Evolutionary conservation across 2,329 filamentous ascomycete species (phyloP), one percentile per base, ranked within the genome.

Genomic region (Pyrenochaeta sp.): DNA sequence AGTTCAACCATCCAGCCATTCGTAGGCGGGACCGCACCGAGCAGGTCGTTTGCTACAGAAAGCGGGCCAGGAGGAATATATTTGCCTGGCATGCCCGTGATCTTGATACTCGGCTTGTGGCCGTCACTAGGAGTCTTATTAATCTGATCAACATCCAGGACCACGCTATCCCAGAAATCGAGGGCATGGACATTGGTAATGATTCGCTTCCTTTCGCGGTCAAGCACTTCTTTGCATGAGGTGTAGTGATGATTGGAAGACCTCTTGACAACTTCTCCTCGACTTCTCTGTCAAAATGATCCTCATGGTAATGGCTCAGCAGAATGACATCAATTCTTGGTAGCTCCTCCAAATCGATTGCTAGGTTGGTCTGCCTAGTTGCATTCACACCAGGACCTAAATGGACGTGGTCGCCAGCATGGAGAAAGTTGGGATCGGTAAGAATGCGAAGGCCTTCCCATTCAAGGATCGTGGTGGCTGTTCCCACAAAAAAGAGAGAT

Each of bases 1-100:
- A 89, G 73, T 68, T 89, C 86, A 3, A 89, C 56, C 75, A 89
- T 83, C 85, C 86, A 89, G 29, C 87, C 86, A 64, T 88, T 89
- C 1, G 83, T 87, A 2, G 86, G 87, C 4, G 87, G 87, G 3
- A 88, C 81, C 1, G 81, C 82, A 18, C 73, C 63, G n/a, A 82
- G 74, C 7, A 81, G 41, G 23, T 83, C 77, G 63, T 84, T 85
- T 14, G 74, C 78, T 12, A 76, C 69, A 15, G 77, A 61, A 2
- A 82, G 64, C 1, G 75, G 77, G 1, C 77, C 65, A 17, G 75
- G 71, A 0, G 82, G 80, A 4, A 89, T 81, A 66, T 89, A 87
- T 64, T 88, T 87, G 1, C 85, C 87, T 0, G 87, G 87, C 82
- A 85, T 87, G 2, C 78, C 86, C 0, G 84, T 87, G 17, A 88